A percentile compares a stretch with the other conserved stretches of the same genome.
phyloP scores from a whole-genome alignment of 108 stramenopile species.

The Poteriospumella lacustris region DNA sequence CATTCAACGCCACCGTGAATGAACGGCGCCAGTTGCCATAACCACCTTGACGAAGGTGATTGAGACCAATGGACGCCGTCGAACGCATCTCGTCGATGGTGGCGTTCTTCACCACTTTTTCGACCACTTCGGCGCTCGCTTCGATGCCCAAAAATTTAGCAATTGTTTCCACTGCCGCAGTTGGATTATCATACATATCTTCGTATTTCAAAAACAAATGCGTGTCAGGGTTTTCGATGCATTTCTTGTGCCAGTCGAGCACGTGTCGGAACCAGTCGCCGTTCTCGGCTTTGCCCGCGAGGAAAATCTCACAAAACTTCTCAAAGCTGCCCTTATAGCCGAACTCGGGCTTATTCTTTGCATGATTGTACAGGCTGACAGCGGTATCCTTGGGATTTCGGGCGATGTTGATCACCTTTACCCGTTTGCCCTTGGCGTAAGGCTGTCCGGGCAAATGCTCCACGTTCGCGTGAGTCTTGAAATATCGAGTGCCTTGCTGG shows the following conservation, averaged over 20 bases:
- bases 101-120: not conserved
- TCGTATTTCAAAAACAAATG: conserved; percentile 17
- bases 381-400: conserved; percentile 49
- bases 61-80: not conserved
- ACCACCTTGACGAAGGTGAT: conserved; percentile 7
- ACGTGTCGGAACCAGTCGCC: conserved; percentile 36
- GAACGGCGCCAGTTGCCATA: not conserved
- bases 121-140: not conserved
- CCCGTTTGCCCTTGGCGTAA: conserved; percentile 25
- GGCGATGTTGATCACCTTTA: conserved; percentile 41
- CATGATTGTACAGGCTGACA: conserved; percentile 45
- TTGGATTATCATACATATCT: conserved; percentile 13
- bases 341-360: conserved; percentile 39
- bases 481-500: conserved; percentile 30
- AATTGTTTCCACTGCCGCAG: not conserved
- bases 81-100: not conserved
- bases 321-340: conserved; percentile 10
- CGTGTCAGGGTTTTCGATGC: not conserved
- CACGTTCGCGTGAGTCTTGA: conserved; percentile 46
- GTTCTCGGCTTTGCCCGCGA: conserved; percentile 31
- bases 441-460: conserved; percentile 33
- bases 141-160: not conserved
- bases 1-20: conserved; percentile 4
- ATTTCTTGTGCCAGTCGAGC: conserved; percentile 27
- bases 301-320: conserved; percentile 4